phyloP scores from a whole-genome alignment of 2,329 filamentous ascomycete species.

The Colletotrichum godetiae region DNA sequence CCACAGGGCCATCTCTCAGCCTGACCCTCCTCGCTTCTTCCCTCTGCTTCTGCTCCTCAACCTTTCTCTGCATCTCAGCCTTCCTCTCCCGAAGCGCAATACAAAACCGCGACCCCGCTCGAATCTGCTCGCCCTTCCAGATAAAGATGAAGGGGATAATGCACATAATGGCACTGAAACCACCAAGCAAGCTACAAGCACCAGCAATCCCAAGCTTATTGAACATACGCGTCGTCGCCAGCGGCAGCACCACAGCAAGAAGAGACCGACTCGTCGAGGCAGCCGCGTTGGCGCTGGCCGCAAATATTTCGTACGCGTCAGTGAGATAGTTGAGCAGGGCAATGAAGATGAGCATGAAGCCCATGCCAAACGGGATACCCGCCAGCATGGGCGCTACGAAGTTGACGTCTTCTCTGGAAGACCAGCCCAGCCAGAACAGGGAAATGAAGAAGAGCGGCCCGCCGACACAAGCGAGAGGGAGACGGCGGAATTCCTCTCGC shows the following conservation, averaged over 20 bases:
- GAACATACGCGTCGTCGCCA: slow-evolving; percentile 65
- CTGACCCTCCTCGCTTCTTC: slow-evolving; percentile 27
- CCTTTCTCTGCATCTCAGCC: slow-evolving; percentile 54
- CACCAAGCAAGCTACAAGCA: slow-evolving; percentile 64
- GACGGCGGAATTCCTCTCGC: slow-evolving; percentile 74
- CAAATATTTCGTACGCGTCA: slow-evolving; percentile 75
- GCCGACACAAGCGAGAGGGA: slow-evolving; percentile 78
- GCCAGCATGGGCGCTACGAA: slow-evolving; percentile 69
- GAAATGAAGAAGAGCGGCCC: slow-evolving; percentile 71
- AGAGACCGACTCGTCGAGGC: slow-evolving; percentile 36
- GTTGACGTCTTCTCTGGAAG: slow-evolving; percentile 57
- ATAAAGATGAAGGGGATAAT: slow-evolving; percentile 64
- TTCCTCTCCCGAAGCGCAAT: slow-evolving; percentile 66
- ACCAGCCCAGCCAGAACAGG: slow-evolving; percentile 73
- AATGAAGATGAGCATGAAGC: slow-evolving; percentile 73
- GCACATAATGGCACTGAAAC: slow-evolving; percentile 61
- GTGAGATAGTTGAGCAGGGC: slow-evolving; percentile 73
- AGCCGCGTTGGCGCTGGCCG: slow-evolving; percentile 45
- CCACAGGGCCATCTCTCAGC: neutral
- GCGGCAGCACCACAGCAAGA: slow-evolving; percentile 58
- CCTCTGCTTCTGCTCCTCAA: slow-evolving; percentile 49
- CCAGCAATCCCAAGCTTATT: slow-evolving; percentile 57
- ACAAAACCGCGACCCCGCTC: slow-evolving; percentile 70
- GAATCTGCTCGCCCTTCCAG: slow-evolving; percentile 65
- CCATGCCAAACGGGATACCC: slow-evolving; percentile 70